Evolutionary conservation across 805 yeast genomes (phyloP).

Genomic region (Metschnikowia cerradonensis): DNA sequence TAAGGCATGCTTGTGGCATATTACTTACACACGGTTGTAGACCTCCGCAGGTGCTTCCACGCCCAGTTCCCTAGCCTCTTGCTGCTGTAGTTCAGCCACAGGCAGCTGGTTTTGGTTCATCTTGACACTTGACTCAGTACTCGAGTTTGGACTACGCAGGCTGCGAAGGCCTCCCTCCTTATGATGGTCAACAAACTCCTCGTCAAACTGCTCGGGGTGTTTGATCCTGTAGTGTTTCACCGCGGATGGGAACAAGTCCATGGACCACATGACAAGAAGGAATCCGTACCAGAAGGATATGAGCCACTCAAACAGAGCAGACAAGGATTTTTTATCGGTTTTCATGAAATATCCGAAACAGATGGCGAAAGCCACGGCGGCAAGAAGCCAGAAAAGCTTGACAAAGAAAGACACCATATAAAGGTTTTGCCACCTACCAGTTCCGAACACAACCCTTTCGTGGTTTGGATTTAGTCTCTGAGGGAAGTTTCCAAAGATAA

Average conservation of each 20-base stretch:
- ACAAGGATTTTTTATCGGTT: constrained; percentile 35
- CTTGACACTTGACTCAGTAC: neutral
- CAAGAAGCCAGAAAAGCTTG: constrained; percentile 61
- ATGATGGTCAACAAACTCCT: constrained; percentile 20
- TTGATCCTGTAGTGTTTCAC: constrained; percentile 27
- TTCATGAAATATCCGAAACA: constrained; percentile 52
- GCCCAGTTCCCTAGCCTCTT: too few species aligned
- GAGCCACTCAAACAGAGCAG: constrained; percentile 80
- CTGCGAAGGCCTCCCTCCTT: neutral
- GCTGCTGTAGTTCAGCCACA: neutral
- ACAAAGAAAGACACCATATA: constrained; percentile 47
- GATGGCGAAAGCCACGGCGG: constrained; percentile 65
- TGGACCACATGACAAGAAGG: constrained; percentile 56
- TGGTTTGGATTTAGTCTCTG: constrained; percentile 35
- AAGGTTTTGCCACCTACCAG: constrained; percentile 32
- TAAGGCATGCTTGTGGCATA: neutral
- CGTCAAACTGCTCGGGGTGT: constrained; percentile 26
- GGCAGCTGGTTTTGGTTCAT: neutral
- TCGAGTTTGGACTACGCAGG: neutral
- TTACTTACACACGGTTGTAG: neutral
- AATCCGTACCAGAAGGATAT: constrained; percentile 82
- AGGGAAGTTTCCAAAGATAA: constrained; percentile 38
- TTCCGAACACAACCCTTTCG: constrained; percentile 39
- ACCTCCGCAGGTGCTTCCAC: neutral
- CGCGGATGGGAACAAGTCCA: constrained; percentile 69